Percentiles rank a stretch among this genome's conserved stretches.
Evolutionary conservation across 371 early-diverging fungal genomes (phyloP).

Genomic region (Mortierella sp.): DNA sequence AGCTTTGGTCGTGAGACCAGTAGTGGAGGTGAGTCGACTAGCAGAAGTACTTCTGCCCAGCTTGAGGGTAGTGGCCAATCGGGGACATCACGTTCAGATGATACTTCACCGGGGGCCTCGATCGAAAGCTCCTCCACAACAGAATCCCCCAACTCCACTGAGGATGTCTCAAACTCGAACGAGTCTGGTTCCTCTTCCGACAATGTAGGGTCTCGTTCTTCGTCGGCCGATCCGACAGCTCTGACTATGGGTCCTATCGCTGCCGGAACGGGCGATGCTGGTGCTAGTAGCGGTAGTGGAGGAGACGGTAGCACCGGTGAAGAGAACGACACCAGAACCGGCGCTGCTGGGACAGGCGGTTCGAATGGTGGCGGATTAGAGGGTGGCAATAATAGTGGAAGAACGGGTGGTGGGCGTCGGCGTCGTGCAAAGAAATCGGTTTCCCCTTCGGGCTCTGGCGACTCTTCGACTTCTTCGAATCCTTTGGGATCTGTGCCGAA

Average conservation of each 20-base stretch:
- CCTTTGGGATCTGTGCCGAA: slow-evolving; percentile 2
- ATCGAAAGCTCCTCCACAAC: slow-evolving; percentile 39
- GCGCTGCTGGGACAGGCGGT: background rate
- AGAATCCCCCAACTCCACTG: slow-evolving; percentile 29
- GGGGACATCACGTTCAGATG: slow-evolving; percentile 16
- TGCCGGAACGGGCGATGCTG: background rate
- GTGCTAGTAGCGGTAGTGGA: slow-evolving; percentile 9
- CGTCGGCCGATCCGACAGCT: slow-evolving; percentile 10
- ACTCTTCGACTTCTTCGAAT: slow-evolving; percentile 13
- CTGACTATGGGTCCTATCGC: background rate
- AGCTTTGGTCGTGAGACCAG: slow-evolving; percentile 25
- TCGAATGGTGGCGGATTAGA: slow-evolving; percentile 1
- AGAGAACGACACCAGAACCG: background rate
- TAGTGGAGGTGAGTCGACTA: slow-evolving; percentile 9
- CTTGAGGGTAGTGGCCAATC: slow-evolving; percentile 15
- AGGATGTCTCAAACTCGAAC: slow-evolving; percentile 34
- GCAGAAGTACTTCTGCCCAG: slow-evolving; percentile 13
- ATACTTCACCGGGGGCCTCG: slow-evolving; percentile 5
- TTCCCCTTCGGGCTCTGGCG: slow-evolving; percentile 15
- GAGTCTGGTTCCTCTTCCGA: slow-evolving; percentile 32
- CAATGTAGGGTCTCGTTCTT: slow-evolving; percentile 7
- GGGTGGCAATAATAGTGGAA: background rate
- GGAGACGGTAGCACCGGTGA: no score
- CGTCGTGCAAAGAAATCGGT: slow-evolving; percentile 19
- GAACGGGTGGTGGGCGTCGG: slow-evolving; percentile 7